Conservation (phyloP, 1,284 basidiomycete genomes). For the Rhodofomes roseus region DNA sequence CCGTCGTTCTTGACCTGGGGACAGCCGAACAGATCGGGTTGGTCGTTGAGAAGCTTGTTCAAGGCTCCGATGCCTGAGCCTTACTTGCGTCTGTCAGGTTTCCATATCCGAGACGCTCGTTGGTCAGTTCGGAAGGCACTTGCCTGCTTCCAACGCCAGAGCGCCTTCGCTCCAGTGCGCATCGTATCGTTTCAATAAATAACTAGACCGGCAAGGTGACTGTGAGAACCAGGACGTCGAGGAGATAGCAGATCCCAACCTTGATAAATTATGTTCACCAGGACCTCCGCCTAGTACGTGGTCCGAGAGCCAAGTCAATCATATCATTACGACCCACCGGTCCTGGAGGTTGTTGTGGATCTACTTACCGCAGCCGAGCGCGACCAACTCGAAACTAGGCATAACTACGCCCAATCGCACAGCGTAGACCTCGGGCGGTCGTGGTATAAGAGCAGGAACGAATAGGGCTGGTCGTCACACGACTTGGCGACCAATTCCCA, state of each 20-base stretch:
- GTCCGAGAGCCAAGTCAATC: not conserved
- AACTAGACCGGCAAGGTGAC: slow-evolving; percentile 38
- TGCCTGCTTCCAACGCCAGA: slow-evolving; percentile 72
- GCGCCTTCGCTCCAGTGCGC: slow-evolving; percentile 65
- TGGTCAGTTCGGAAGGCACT: slow-evolving; percentile 19
- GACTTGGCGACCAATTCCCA: not conserved
- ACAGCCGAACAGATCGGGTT: slow-evolving; percentile 48
- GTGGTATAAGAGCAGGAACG: not conserved
- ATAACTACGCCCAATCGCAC: slow-evolving; percentile 11
- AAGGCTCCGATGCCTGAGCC: slow-evolving; percentile 73
- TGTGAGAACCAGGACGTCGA: not conserved
- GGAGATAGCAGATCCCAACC: slow-evolving; percentile 37
- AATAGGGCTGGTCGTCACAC: not conserved
- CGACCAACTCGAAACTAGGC: slow-evolving; percentile 63
- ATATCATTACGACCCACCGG: not conserved
- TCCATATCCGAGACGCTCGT: not conserved
- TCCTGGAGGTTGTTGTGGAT: not conserved
- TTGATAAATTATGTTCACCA: slow-evolving; percentile 71
- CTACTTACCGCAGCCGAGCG: slow-evolving; percentile 57
- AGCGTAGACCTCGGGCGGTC: not conserved
- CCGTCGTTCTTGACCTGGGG: slow-evolving; percentile 15
- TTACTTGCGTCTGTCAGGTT: slow-evolving; percentile 19
- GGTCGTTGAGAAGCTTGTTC: slow-evolving; percentile 44
- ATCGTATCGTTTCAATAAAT: slow-evolving; percentile 61
- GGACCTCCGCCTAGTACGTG: slow-evolving; percentile 65